Base-by-base conservation (phyloP, 306 rosid genomes). In the Leucaena leucocephala region DNA sequence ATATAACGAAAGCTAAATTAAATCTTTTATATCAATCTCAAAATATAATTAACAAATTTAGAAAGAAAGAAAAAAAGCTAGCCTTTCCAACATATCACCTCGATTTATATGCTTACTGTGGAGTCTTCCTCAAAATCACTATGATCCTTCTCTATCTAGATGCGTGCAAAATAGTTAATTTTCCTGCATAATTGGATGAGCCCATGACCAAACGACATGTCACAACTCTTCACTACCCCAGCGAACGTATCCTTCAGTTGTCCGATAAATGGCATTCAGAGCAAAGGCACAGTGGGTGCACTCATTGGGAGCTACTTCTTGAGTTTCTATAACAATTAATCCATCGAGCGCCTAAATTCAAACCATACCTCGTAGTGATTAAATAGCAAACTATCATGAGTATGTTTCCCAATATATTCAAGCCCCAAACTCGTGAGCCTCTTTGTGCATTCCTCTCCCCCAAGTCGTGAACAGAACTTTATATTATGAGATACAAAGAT, bases 191-290 rank as follows among this genome's bases (percentile, higher is more conserved):
- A 79, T 45, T 59, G 73, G 52, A 68, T 9, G 39, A 10, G 34
- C 80, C 80, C n/a, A 14, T 35, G 57, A 44, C 74, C 19, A 34
- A 40, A 63, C 43, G 27, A 76, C 62, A 9, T 33, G 68, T 54
- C 75, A 82, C 75, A 82, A 44, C 75, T 39, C 49, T 49, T 10
- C 35, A 19, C 43, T 83, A 49, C 38, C 75, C 68, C 76, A 13
- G 52, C 40, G 72, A 75, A 80, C 17, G 21, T 44, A 76, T 64
- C 78, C 33, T 50, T 58, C 68, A 71, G 76, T 78, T 39, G 80
- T 71, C 63, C 70, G 39, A 55, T 67, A 71, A 77, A 68, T 22
- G 59, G 49, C 54, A 35, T 68, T 61, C 68, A 14, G 34, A 22
- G 79, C 54, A 78, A 39, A 67, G 49, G 61, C 64, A 49, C 22